Evolutionary conservation across 331 rosid species (phyloP), one percentile per base, ranked within the genome.

Genomic region (Rosa hybrid): DNA sequence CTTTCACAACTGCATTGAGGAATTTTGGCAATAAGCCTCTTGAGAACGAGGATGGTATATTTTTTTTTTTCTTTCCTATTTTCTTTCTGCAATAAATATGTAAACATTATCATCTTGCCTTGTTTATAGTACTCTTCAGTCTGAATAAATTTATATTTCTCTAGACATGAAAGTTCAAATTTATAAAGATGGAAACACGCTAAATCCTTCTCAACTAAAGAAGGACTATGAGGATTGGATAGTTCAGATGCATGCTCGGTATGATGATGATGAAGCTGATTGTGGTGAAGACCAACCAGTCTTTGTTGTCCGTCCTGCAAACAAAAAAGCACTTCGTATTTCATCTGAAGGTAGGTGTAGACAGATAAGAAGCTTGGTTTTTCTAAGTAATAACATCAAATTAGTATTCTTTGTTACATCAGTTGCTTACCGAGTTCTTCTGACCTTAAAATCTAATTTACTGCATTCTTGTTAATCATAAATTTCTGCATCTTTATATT

Each of bases 151-250:
- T 78, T 80, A 50, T 17, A 51, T 64, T 80, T 72, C 56, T 62
- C 41, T 48, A 89, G 93, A 71, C 49, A 45, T 88, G 56, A 56
- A 23, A 1, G 69, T 85, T 23, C 23, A 85, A 82, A 84, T 91
- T 41, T 21, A 16, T 34, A 86, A 59, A 63, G 84, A 46, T 60
- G 81, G 80, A 46, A 91, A 80, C 51, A 25, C 21, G 8, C 56
- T 86, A 68, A 83, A 67, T 83, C 86, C 75, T 60, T 51, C 4
- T 50, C 90, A 86, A 68, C 68, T 91, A 25, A 91, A 86, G 50
- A 84, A 38, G 27, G 89, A 83, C 65, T 89, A 89, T 45, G 88
- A 78, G 60, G 87, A 85, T 0, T 91, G 96, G 96, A 78, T 91
- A 57, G 73, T 88, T 76, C 69, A 78, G 13, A 91, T 91, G 96